Evolutionary conservation across 2,329 filamentous ascomycete species (phyloP), one percentile per base, ranked within the genome.

Genomic region (Calonectria crousiana): DNA sequence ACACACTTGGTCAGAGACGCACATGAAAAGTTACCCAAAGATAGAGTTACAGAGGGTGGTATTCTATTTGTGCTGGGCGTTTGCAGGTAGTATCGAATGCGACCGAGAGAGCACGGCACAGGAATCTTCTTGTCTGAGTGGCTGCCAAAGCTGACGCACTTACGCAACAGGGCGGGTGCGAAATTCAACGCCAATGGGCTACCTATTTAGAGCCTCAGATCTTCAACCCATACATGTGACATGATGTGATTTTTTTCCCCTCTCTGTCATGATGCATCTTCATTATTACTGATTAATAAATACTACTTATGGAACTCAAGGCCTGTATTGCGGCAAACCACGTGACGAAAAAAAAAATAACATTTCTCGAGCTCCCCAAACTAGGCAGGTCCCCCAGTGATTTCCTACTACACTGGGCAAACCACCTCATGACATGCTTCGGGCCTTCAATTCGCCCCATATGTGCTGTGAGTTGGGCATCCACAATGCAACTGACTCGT

Each of bases 371-470:
- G 13, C 20, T n/a, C 23, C 34, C 56, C 34, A n/a, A 62, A 62
- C 56, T 62, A 62, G 56, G 56, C 56, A 62, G 56, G 56, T 62
- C 56, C 56, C 34, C 56, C 34, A 62, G 34, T 62, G 56, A 38
- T 38, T 62, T 36, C 34, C 23, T 62, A 32, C 34, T 60, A 6
- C 34, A 62, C 34, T 28, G 56, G 56, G 56, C 23, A 26, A 41
- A 41, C 13, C 32, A 41, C 34, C 28, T 41, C 23, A 28, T 6
- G 26, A 28, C 8, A 62, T 41, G 23, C 5, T 41, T 11, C 14
- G 10, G 1, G 34, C 8, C 11, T 16, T 41, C 34, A 28, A 41
- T 20, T 41, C 34, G n/a, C 26, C 56, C 26, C 34, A 38, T 26
- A 13, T 13, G n/a, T 26, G 32, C 34, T 41, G 16, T 41, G 36